Evolutionary conservation across 345 rosid genomes (phyloP).

Genomic region (Zanthoxylum bungeanum): DNA sequence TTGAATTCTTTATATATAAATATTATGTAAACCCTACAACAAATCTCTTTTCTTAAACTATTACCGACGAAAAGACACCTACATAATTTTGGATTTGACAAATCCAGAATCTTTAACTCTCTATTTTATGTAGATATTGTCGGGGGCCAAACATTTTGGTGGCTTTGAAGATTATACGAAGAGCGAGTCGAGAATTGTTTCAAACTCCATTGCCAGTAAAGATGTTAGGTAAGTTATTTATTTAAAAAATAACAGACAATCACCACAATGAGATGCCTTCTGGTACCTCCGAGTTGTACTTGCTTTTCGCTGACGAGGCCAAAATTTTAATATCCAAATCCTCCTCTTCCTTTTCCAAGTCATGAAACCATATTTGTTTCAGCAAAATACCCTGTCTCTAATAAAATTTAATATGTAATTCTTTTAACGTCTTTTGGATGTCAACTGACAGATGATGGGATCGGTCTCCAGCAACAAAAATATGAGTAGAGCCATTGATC

Average conservation of each 20-base stretch:
- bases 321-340: constrained; percentile 18
- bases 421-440: constrained; percentile 12
- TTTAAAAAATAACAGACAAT: not conserved
- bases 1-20: too few species aligned
- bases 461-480: constrained; percentile 24
- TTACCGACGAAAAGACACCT: too few species aligned
- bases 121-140: too few species aligned
- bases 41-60: too few species aligned
- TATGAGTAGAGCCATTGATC: constrained; percentile 13
- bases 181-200: too few species aligned
- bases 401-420: constrained; percentile 12
- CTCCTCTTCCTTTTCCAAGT: constrained; percentile 10
- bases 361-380: constrained; percentile 9
- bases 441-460: constrained; percentile 13
- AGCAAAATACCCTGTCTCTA: constrained; percentile 18
- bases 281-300: not conserved
- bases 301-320: constrained; percentile 1
- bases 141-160: too few species aligned
- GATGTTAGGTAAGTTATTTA: too few species aligned
- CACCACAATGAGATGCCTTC: not conserved
- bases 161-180: too few species aligned
- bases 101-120: too few species aligned
- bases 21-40: too few species aligned
- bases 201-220: too few species aligned
- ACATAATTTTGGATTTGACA: too few species aligned